Evolutionary conservation across 371 early-diverging fungal genomes (phyloP), one percentile per base, ranked within the genome.

Genomic region (Saksenaea oblongispora): DNA sequence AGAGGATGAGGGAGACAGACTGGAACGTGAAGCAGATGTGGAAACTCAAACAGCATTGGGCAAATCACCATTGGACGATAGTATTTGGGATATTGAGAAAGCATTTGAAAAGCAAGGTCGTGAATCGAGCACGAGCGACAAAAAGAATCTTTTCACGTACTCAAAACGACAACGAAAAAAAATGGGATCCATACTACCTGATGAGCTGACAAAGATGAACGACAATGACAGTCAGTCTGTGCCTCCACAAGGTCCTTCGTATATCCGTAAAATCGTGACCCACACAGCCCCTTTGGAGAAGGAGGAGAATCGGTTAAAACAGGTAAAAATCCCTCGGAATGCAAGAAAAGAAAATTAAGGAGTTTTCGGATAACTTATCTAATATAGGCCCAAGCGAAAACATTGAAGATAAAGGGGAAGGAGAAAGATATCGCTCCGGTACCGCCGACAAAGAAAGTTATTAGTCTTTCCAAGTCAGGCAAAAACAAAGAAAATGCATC

Each of bases 1-100:
- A 18, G 51, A 47, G 2, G 51, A 9, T 3, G 51, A 47, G 5
- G 10, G 5, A 22, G 22, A 47, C 5, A n/a, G 22, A 9, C 10
- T 22, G 10, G 22, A 47, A 22, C 22, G 22, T 5, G 22, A n/a
- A 22, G 11, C 9, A 3, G 22, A 11, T 5, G n/a, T 5, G 22
- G 24, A 47, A 22, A 47, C 9, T 22, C n/a, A n/a, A 22, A 3
- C 22, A 22, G 5, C 4, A 1, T 10, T 47, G 10, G 51, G 51
- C 10, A 22, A 47, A 22, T 34, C 64, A 11, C 54, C 64, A n/a
- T 15, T 54, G 3, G 62, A 66, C 37, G 66, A 66, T 39, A 66
- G 66, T 35, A 57, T 72, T 5, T 72, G 73, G 73, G 64, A 70
- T 39, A 70, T 72, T 17, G 58, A 64, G 0, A 53, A 63, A 11